Base-by-base conservation (phyloP, 768 basidiomycete genomes). In the Leccinum sublutescens region DNA sequence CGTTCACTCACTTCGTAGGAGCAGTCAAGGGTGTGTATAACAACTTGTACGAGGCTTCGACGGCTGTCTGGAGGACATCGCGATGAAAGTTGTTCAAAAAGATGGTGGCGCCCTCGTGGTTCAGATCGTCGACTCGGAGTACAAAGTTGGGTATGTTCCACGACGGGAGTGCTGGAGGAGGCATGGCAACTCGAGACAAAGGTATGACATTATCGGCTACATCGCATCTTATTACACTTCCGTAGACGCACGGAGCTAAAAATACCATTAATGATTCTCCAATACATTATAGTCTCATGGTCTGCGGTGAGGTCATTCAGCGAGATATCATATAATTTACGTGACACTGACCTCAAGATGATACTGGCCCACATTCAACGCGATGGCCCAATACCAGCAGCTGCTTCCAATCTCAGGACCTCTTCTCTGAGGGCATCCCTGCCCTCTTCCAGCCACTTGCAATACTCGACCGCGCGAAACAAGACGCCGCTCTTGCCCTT, bases 401-500 rank as follows among this genome's bases (percentile, higher is more conserved):
- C 86, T 15, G 82, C 76, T 74, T 94, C 90, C 5, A 89, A 74
- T 61, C 84, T 78, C 38, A 78, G 59, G 3, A 93, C 85, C 74
- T 96, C 93, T 33, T 80, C 78, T 60, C 76, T 75, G 48, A 96
- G 77, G 0, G 87, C 86, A 50, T 86, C 84, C 51, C 87, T 80
- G 8, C 91, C 89, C 66, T 93, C 86, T 68, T 94, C 92, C n/a
- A 95, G 76, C 89, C 89, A 95, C 36, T 78, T 81, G 67, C 88
- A 85, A 65, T 95, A 93, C 67, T 93, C 89, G 56, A 88, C 90
- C 2, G 93, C 91, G 38, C 91, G 85, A 70, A 93, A 92, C 50
- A 96, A 73, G 3, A 94, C 91, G 0, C 91, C 92, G 62, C 91
- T 93, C 79, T 96, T 96, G 36, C 92, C 91, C 72, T 93, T 93